Percentiles rank a stretch among this genome's conserved stretches.
Evolutionary conservation across 2,329 filamentous ascomycete species (phyloP).

Genomic region (Ambrosiella cleistominuta): DNA sequence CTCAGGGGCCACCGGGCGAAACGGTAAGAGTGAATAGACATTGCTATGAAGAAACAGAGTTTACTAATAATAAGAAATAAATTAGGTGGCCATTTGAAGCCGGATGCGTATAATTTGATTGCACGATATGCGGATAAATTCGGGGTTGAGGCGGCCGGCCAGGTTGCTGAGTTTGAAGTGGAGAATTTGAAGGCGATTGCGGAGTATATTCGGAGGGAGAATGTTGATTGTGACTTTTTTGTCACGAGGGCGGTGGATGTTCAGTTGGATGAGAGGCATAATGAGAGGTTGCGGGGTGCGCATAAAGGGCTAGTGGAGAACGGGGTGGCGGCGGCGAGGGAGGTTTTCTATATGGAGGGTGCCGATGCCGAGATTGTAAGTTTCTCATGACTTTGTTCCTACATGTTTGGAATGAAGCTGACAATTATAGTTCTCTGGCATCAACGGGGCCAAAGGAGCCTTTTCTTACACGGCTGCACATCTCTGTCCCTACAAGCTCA

Average conservation of each 20-base stretch:
- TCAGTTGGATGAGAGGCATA: constrained; percentile 17
- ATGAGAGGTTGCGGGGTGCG: constrained; percentile 16
- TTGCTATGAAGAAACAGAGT: neutral
- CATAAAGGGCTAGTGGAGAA: constrained; percentile 19
- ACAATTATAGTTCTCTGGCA: constrained; percentile 17
- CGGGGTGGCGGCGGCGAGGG: constrained; percentile 17
- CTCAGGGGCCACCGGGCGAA: constrained; percentile 23
- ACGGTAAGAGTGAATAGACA: constrained; percentile 15
- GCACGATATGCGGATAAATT: constrained; percentile 13
- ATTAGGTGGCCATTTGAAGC: constrained; percentile 15
- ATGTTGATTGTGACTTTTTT: constrained; percentile 28
- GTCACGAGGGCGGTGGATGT: constrained; percentile 25
- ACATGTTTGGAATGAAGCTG: neutral
- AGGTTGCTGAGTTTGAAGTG: constrained; percentile 16
- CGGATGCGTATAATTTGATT: constrained; percentile 15
- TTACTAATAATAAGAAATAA: neutral
- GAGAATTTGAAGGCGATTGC: constrained; percentile 18
- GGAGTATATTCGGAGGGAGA: constrained; percentile 21
- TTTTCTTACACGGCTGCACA: constrained; percentile 18
- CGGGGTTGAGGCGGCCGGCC: constrained; percentile 14
- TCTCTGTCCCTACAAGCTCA: constrained; percentile 17
- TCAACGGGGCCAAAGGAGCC: constrained; percentile 21
- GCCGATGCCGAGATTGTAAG: constrained; percentile 1
- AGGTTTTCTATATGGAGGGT: constrained; percentile 6
- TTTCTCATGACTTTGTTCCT: neutral